A percentile compares a stretch with the other conserved stretches of the same genome.
These are phyloP conservation scores for Colletotrichum kahawae DNA, from an alignment of 2,329 filamentous ascomycete species.

Conservation along the genomic window DNA sequence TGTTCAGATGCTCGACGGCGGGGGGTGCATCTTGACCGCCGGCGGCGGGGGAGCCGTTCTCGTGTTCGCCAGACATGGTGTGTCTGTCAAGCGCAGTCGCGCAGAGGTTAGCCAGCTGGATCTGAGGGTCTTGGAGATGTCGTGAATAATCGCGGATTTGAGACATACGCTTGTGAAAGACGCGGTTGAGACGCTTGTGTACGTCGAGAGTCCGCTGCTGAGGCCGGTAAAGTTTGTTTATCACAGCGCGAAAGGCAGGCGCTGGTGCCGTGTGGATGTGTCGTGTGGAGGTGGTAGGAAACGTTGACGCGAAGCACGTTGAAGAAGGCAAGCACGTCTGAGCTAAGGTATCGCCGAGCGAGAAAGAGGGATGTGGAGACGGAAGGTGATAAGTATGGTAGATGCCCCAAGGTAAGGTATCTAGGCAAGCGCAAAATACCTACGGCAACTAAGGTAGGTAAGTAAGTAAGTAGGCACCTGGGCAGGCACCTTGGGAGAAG, in stretches of 20 bases:
- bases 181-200: background rate
- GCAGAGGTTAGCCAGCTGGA: background rate
- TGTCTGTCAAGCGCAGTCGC: background rate
- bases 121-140: background rate
- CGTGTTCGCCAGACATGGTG: slow-evolving; percentile 57
- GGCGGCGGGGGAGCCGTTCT: slow-evolving; percentile 49
- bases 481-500: background rate
- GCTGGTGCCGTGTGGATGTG: background rate
- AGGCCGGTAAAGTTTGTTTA: background rate
- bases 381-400: background rate
- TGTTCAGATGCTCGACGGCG: slow-evolving; percentile 87
- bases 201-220: background rate
- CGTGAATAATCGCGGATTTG: background rate
- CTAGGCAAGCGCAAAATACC: background rate
- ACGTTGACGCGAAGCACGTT: background rate
- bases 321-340: background rate
- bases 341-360: background rate
- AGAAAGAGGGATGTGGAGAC: background rate
- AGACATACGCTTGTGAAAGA: background rate
- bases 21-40: slow-evolving; percentile 46
- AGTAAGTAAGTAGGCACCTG: background rate
- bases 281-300: background rate
- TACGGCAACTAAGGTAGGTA: background rate
- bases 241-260: background rate
- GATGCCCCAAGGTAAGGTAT: background rate